A percentile compares a stretch with the other conserved stretches of the same genome.
Conservation (phyloP, 192 early-diverging fungal species). For the Gonapodya prolifera region DNA sequence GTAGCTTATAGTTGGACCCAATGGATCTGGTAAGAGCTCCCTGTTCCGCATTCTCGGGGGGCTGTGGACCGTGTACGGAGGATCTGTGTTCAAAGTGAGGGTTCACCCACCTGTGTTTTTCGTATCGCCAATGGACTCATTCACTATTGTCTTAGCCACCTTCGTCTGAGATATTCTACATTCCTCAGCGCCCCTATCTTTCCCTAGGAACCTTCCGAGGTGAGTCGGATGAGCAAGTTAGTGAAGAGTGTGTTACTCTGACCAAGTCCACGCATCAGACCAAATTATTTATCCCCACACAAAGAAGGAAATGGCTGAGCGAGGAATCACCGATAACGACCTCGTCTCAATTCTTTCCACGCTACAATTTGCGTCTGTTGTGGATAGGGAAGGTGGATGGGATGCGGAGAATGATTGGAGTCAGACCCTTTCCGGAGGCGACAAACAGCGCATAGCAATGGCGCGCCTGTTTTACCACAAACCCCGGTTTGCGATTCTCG, state of each 20-base stretch:
- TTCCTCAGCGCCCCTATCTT: slow-evolving; percentile 97
- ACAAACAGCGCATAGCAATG: slow-evolving; percentile 92
- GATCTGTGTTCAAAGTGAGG: slow-evolving; percentile 26
- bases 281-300: slow-evolving; percentile 89
- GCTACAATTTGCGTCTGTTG: slow-evolving; percentile 70
- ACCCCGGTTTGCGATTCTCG: slow-evolving; percentile 85
- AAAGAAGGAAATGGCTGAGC: slow-evolving; percentile 57
- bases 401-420: slow-evolving; percentile 73
- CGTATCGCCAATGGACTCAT: too few species aligned
- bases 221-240: slow-evolving; percentile 30
- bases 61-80: slow-evolving; percentile 90
- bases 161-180: slow-evolving; percentile 76
- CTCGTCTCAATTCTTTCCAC: slow-evolving; percentile 65
- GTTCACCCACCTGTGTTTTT: too few species aligned
- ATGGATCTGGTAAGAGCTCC: slow-evolving; percentile 88
- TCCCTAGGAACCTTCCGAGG: slow-evolving; percentile 87
- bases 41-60: slow-evolving; percentile 93
- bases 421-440: slow-evolving; percentile 82
- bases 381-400: slow-evolving; percentile 85
- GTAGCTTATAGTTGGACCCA: slow-evolving; percentile 48
- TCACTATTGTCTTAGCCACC: background rate
- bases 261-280: background rate
- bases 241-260: background rate
- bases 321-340: slow-evolving; percentile 61
- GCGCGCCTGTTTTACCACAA: slow-evolving; percentile 94